These are phyloP conservation scores for Ganoderma sp. DNA, from an alignment of 1,284 basidiomycete species.

Conservation along the genomic window DNA sequence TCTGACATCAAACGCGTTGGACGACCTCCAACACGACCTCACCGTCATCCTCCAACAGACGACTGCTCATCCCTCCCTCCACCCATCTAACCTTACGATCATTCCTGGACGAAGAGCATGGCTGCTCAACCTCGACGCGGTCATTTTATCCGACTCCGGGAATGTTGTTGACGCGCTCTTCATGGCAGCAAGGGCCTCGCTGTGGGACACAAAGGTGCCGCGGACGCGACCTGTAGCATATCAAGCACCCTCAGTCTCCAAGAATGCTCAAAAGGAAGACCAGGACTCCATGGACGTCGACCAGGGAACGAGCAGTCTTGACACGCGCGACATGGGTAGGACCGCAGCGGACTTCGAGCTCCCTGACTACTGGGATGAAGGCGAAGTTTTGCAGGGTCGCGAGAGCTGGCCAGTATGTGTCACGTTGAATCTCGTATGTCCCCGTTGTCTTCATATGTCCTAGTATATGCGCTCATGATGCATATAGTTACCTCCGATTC, in stretches of 20 bases:
- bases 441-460: neutral
- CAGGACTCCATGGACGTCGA: conserved; percentile 55
- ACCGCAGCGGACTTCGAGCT: conserved; percentile 79
- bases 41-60: conserved; percentile 62
- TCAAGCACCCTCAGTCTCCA: conserved; percentile 37
- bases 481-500: conserved; percentile 54
- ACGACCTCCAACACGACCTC: conserved; percentile 76
- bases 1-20: conserved; percentile 43
- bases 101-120: conserved; percentile 57
- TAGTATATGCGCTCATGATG: neutral
- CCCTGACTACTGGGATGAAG: conserved; percentile 84
- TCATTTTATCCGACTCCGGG: conserved; percentile 73
- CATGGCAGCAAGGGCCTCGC: conserved; percentile 73
- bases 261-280: conserved; percentile 25
- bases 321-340: conserved; percentile 52
- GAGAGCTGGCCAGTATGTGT: conserved; percentile 76
- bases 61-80: conserved; percentile 65
- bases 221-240: conserved; percentile 72
- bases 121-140: conserved; percentile 70
- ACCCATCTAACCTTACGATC: conserved; percentile 57
- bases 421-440: conserved; percentile 71
- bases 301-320: conserved; percentile 56
- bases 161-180: conserved; percentile 79
- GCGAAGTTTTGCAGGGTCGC: conserved; percentile 62
- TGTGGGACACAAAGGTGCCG: conserved; percentile 83